Evolutionary conservation across 208 protist species (phyloP), one percentile per base, ranked within the genome.

Genomic region (Paratrypanosoma confusum): DNA sequence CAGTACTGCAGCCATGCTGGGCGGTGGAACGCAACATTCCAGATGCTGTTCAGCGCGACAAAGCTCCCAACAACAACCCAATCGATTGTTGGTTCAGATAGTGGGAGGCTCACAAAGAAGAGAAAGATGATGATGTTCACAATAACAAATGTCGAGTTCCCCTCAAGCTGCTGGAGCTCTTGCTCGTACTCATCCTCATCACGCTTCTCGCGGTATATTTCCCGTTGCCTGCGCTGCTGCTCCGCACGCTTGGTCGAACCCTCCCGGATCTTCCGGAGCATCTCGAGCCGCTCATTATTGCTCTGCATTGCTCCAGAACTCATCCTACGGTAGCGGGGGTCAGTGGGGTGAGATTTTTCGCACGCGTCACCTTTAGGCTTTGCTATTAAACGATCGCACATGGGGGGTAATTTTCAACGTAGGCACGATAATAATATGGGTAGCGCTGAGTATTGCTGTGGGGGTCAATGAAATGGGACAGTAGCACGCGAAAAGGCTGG

Each of bases 101-200:
- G 58, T 1, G 82, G 82, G 41, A 92, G 68, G 36, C 75, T 88
- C 6, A 86, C 46, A 31, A 88, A 87, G 5, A 92, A 26, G 10
- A 92, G 67, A 34, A 61, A 73, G 32, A 88, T 68, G 20, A 88
- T 36, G 33, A 92, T 88, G 40, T 50, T 80, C 0, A 76, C 59
- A 36, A 90, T 60, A 34, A 74, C 77, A 20, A 43, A 33, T 26
- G 52, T 53, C 10, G 64, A 29, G 14, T 53, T 13, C n/a, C 42
- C 44, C 31, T 52, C 57, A 21, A 36, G 36, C 11, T 11, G 13
- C 33, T 13, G n/a, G 14, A n/a, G n/a, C n/a, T n/a, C 49, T 23
- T 29, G 27, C 24, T 60, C 49, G 31, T 71, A 62, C 4, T 55
- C 33, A 22, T 73, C 24, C 22, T 75, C 72, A 28, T 74, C 65